Conservation (phyloP, 495 filamentous ascomycete species). For the Daldinia vernicosa region DNA sequence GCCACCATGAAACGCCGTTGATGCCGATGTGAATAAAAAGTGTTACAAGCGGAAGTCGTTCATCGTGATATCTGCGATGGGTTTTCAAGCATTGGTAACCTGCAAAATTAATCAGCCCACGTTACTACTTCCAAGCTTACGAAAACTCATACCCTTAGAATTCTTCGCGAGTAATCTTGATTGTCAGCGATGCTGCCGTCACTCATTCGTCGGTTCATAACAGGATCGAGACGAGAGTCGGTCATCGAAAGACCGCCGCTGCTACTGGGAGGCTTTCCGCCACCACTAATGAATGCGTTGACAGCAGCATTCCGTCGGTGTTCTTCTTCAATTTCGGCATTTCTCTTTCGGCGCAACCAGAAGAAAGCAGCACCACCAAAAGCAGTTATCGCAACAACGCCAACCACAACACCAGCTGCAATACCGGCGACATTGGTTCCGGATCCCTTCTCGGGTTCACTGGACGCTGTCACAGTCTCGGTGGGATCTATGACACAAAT, state of each 20-base stretch:
- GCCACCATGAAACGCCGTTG: conserved; percentile 60
- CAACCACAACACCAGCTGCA: conserved; percentile 88
- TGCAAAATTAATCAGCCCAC: conserved; percentile 44
- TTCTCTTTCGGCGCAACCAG: conserved; percentile 76
- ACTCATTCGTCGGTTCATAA: conserved; percentile 89
- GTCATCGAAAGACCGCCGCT: conserved; percentile 69
- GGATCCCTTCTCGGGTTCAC: conserved; percentile 59
- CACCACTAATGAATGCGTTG: conserved; percentile 69
- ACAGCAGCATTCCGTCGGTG: conserved; percentile 78
- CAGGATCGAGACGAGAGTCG: conserved; percentile 88
- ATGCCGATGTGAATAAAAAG: conserved; percentile 57
- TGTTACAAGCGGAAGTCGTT: conserved; percentile 58
- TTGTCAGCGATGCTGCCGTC: conserved; percentile 98
- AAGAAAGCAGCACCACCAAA: conserved; percentile 76
- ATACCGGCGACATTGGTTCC: conserved; percentile 69
- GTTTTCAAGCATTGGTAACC: conserved; percentile 66
- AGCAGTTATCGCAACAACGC: conserved; percentile 73
- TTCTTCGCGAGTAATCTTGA: conserved; percentile 94
- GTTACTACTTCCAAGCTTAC: background rate
- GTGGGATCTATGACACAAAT: conserved; percentile 14
- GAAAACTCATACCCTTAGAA: conserved; percentile 76
- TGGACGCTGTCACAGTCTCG: conserved; percentile 43
- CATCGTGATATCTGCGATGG: conserved; percentile 53
- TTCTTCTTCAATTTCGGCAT: conserved; percentile 79
- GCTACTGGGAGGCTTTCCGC: conserved; percentile 64